phyloP scores from a whole-genome alignment of 169 alveolate genomes.

The Cryptosporidium meleagridis region DNA sequence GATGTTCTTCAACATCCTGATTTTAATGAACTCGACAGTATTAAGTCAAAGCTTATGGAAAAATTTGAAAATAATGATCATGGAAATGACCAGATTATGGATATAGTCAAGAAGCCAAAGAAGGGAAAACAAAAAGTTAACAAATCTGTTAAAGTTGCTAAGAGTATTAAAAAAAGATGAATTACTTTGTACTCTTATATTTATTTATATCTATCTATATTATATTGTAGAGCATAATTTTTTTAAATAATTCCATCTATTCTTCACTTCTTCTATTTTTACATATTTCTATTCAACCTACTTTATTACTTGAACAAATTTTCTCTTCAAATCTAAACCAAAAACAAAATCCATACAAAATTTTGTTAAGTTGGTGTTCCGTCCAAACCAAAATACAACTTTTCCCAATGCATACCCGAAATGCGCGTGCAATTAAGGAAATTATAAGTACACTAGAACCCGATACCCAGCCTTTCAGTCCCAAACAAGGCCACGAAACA shows the following conservation, averaged over 20 bases:
- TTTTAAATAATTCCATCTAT: too few relatives aligned
- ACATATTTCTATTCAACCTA: too few relatives aligned
- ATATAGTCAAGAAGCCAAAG: neutral
- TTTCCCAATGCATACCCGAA: too few relatives aligned
- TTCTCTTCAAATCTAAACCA: too few relatives aligned
- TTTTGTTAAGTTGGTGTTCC: too few relatives aligned
- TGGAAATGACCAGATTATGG: neutral
- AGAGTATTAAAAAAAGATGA: slow-evolving; percentile 1
- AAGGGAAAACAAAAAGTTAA: neutral
- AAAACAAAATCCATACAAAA: too few relatives aligned
- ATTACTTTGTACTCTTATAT: neutral
- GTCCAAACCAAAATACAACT: too few relatives aligned
- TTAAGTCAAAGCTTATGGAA: slow-evolving; percentile 17
- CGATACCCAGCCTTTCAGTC: neutral
- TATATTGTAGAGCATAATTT: neutral
- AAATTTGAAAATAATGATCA: neutral
- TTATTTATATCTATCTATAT: neutral
- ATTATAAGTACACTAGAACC: too few relatives aligned
- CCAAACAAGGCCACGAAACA: neutral
- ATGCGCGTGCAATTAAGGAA: too few relatives aligned
- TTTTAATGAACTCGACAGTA: slow-evolving; percentile 13
- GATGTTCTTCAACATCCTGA: slow-evolving; percentile 47
- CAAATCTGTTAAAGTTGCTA: slow-evolving; percentile 3
- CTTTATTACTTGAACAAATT: too few relatives aligned
- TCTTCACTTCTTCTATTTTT: neutral